phyloP scores from a whole-genome alignment of 257 asterid species.

The Anisodus acutangulus region DNA sequence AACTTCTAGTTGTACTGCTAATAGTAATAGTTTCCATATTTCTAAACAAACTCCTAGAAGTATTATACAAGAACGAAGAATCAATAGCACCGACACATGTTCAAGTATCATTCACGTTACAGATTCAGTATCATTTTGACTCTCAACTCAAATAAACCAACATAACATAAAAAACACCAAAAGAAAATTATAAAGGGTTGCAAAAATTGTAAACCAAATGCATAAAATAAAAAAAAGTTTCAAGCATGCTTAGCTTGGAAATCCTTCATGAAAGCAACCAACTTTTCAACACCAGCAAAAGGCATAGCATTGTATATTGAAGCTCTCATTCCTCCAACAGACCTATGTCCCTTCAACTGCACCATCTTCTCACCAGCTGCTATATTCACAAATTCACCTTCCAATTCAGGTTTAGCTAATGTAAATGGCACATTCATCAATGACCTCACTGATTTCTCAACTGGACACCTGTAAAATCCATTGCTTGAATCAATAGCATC shows the following conservation, averaged over 20 bases:
- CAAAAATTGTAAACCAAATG: slow-evolving; percentile 5
- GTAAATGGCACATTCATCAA: slow-evolving; percentile 95
- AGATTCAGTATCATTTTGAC: not conserved
- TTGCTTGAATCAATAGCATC: slow-evolving; percentile 81
- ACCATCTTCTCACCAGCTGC: slow-evolving; percentile 96
- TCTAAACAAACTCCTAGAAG: not conserved
- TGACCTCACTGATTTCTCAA: slow-evolving; percentile 83
- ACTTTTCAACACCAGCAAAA: slow-evolving; percentile 81
- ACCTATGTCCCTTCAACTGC: slow-evolving; percentile 95
- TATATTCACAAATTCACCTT: slow-evolving; percentile 83
- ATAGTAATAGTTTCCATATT: not conserved
- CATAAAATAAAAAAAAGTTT: slow-evolving; percentile 11
- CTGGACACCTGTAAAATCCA: slow-evolving; percentile 86
- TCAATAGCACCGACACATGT: not conserved
- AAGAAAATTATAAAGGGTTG: not conserved
- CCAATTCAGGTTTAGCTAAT: slow-evolving; percentile 76
- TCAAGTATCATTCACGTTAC: not conserved
- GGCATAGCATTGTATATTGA: slow-evolving; percentile 98
- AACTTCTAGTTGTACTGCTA: not conserved
- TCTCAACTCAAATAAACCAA: slow-evolving; percentile 16
- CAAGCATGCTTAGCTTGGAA: slow-evolving; percentile 84
- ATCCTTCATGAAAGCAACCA: slow-evolving; percentile 94
- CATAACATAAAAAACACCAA: not conserved
- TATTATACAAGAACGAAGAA: not conserved
- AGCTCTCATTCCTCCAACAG: slow-evolving; percentile 99